Evolutionary conservation across 495 filamentous ascomycete species (phyloP).

Genomic region (Elasticomyces elasticus): DNA sequence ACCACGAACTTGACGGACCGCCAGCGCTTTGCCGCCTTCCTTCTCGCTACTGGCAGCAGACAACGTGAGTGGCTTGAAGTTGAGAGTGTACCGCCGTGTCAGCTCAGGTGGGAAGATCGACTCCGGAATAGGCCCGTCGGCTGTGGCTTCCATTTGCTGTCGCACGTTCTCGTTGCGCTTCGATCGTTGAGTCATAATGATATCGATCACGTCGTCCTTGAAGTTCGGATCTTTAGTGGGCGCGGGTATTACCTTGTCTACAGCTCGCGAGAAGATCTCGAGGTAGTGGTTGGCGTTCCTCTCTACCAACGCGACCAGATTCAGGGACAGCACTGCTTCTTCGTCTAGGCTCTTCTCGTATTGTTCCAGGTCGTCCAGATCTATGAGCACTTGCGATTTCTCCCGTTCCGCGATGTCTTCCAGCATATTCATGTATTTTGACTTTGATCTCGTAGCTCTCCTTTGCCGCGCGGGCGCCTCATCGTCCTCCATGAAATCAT

Average conservation of each 20-base stretch:
- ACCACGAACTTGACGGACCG: conserved; percentile 82
- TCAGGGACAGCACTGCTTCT: conserved; percentile 40
- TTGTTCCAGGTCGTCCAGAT: conserved; percentile 68
- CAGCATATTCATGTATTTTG: conserved; percentile 86
- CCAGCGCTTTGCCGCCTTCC: conserved; percentile 67
- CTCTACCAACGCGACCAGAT: conserved; percentile 75
- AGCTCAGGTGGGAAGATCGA: conserved; percentile 79
- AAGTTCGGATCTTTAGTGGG: conserved; percentile 72
- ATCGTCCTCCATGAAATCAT: conserved; percentile 88
- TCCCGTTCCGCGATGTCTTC: conserved; percentile 78
- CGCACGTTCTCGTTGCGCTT: conserved; percentile 70
- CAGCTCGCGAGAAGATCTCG: conserved; percentile 77
- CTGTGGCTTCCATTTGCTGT: conserved; percentile 56
- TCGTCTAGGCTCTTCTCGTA: conserved; percentile 62
- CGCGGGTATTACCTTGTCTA: conserved; percentile 76
- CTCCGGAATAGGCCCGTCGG: conserved; percentile 45
- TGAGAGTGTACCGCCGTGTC: conserved; percentile 85
- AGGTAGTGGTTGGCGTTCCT: conserved; percentile 91
- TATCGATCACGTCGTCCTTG: conserved; percentile 94
- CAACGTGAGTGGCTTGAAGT: conserved; percentile 81
- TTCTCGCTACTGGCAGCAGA: conserved; percentile 54
- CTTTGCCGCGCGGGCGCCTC: conserved; percentile 42
- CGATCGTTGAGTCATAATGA: conserved; percentile 84
- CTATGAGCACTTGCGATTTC: conserved; percentile 64
- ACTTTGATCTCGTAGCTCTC: conserved; percentile 44